These are phyloP conservation scores for Cladosporium sphaerospermum DNA, from an alignment of 2,329 filamentous ascomycete species.

Conservation along the genomic window DNA sequence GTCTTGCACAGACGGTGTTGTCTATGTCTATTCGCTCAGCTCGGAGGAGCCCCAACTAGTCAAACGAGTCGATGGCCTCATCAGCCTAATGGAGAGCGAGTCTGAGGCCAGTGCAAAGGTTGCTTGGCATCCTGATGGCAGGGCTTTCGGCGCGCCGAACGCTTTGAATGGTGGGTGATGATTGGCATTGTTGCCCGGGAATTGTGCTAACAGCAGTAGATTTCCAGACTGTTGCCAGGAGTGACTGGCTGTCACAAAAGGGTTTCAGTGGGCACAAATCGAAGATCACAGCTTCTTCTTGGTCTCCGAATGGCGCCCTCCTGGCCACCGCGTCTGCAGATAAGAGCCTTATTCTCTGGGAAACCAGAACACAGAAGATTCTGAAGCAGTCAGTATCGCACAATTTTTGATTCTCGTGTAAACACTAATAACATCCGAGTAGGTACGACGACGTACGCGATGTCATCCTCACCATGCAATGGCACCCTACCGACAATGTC, in stretches of 20 bases:
- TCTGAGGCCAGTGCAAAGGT: conserved; percentile 67
- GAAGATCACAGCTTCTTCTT: conserved; percentile 79
- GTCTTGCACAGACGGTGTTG: conserved; percentile 79
- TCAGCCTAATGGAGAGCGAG: conserved; percentile 70
- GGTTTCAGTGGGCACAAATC: conserved; percentile 71
- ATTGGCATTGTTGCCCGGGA: neutral
- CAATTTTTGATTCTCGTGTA: neutral
- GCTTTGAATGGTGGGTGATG: conserved; percentile 50
- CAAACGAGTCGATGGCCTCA: conserved; percentile 77
- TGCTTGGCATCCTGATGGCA: conserved; percentile 90
- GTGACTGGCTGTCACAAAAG: conserved; percentile 83
- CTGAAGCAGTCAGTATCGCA: conserved; percentile 51
- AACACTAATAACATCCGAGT: neutral
- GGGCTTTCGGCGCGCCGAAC: conserved; percentile 81
- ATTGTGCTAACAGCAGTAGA: conserved; percentile 38
- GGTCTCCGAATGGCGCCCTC: conserved; percentile 92
- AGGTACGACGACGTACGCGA: conserved; percentile 60
- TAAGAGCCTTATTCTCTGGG: conserved; percentile 72
- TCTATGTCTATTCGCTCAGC: conserved; percentile 83
- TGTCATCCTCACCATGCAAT: conserved; percentile 78
- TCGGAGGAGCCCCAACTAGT: conserved; percentile 74
- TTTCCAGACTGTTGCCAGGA: conserved; percentile 78
- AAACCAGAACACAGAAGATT: conserved; percentile 77
- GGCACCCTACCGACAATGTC: conserved; percentile 86
- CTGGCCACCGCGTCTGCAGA: conserved; percentile 59